These are phyloP conservation scores for Pseudogymnoascus sp. DNA, from an alignment of 2,329 filamentous ascomycete genomes.

Conservation along the genomic window DNA sequence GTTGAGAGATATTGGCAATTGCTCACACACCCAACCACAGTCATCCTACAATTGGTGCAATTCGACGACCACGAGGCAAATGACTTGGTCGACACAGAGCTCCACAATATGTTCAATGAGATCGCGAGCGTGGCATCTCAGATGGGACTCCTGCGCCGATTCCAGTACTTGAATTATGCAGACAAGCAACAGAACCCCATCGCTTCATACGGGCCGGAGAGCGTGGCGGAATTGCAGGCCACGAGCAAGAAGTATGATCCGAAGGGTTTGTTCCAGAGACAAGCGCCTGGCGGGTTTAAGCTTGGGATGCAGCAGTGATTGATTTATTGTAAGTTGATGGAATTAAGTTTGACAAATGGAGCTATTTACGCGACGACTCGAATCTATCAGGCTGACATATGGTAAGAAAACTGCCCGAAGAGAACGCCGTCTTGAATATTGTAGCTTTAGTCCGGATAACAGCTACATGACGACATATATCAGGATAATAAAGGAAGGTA, in stretches of 20 bases:
- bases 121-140: neutral
- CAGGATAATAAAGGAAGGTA: neutral
- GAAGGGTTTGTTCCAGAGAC: constrained; percentile 22
- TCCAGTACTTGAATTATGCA: constrained; percentile 14
- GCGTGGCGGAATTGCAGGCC: constrained; percentile 28
- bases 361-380: neutral
- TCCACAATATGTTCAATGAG: neutral
- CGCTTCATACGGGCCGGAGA: constrained; percentile 34
- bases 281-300: constrained; percentile 24
- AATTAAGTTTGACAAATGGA: neutral
- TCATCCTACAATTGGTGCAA: neutral
- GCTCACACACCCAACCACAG: neutral
- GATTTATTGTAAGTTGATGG: neutral
- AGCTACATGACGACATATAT: neutral
- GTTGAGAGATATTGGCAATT: neutral
- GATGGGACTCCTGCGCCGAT: constrained; percentile 11
- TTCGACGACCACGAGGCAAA: neutral
- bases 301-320: constrained; percentile 8
- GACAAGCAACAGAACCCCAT: constrained; percentile 10
- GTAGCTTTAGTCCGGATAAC: neutral
- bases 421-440: neutral
- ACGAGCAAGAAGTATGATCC: constrained; percentile 33
- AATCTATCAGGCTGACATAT: neutral
- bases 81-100: neutral
- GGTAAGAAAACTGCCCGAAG: neutral